phyloP scores from a whole-genome alignment of 2,329 filamentous ascomycete species.

The Aspergillus japonicus region DNA sequence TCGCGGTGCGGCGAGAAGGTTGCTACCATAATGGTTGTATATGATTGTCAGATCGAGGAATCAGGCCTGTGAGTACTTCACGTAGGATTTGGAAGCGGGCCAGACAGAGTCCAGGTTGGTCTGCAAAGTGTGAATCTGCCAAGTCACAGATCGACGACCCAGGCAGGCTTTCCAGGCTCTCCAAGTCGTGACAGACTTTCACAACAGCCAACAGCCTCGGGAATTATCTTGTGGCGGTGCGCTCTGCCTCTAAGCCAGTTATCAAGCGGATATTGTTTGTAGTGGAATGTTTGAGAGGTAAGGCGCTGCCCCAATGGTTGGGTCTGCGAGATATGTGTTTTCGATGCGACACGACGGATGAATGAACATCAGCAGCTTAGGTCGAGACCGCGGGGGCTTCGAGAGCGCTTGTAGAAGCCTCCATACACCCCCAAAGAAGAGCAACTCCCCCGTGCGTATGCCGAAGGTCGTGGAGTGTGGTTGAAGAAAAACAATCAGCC shows the following conservation, averaged over 20 bases:
- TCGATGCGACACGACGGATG: slow-evolving; percentile 16
- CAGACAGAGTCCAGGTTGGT: not conserved
- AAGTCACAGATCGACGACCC: not conserved
- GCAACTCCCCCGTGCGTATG: not conserved
- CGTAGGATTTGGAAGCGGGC: not conserved
- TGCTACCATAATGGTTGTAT: slow-evolving; percentile 41
- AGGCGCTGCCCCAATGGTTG: slow-evolving; percentile 20
- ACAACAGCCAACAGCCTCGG: slow-evolving; percentile 17
- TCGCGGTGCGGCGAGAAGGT: slow-evolving; percentile 51
- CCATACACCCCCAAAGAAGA: slow-evolving; percentile 15
- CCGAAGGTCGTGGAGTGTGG: not conserved
- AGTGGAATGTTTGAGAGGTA: slow-evolving; percentile 30
- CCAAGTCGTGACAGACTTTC: slow-evolving; percentile 10
- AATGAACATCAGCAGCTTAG: slow-evolving; percentile 31
- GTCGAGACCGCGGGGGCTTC: slow-evolving; percentile 20
- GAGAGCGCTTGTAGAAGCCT: slow-evolving; percentile 13
- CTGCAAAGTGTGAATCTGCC: not conserved
- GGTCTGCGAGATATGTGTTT: slow-evolving; percentile 20
- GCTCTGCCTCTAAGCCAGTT: slow-evolving; percentile 15
- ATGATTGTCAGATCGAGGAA: not conserved
- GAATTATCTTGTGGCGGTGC: slow-evolving; percentile 16
- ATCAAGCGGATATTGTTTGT: slow-evolving; percentile 11
- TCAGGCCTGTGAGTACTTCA: not conserved
- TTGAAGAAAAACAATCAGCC: slow-evolving; percentile 3
- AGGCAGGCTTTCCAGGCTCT: not conserved